These are phyloP conservation scores for Rhizopus sp. DNA, from an alignment of 371 early-diverging fungal genomes.

Conservation along the genomic window DNA sequence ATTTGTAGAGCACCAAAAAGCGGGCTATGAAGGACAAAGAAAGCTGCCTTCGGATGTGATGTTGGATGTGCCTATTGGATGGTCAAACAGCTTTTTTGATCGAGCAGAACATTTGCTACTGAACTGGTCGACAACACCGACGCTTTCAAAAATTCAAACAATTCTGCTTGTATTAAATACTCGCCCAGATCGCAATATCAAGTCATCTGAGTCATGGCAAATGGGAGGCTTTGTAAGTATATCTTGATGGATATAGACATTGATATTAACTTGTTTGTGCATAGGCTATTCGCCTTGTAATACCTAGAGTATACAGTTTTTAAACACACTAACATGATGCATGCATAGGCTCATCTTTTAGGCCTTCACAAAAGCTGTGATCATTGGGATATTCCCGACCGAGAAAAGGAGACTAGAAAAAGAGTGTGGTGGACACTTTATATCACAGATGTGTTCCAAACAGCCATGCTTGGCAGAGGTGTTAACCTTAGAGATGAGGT, in stretches of 20 bases:
- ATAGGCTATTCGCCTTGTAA: slow-evolving; percentile 14
- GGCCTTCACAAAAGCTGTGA: slow-evolving; percentile 42
- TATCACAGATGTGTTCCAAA: slow-evolving; percentile 41
- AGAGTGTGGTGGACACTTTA: slow-evolving; percentile 47
- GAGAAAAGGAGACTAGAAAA: slow-evolving; percentile 42
- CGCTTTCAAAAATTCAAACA: slow-evolving; percentile 40
- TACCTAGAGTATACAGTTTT: neutral
- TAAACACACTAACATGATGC: neutral
- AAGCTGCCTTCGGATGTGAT: slow-evolving; percentile 25
- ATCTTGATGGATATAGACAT: neutral
- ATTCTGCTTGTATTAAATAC: slow-evolving; percentile 41
- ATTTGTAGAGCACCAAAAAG: slow-evolving; percentile 37
- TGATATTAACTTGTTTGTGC: neutral
- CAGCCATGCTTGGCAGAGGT: slow-evolving; percentile 41
- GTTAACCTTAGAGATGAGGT: slow-evolving; percentile 44
- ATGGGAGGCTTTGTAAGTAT: slow-evolving; percentile 36
- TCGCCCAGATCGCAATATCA: slow-evolving; percentile 34
- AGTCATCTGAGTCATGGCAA: slow-evolving; percentile 43
- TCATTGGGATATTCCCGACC: slow-evolving; percentile 37
- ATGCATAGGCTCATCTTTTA: slow-evolving; percentile 29
- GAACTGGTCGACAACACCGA: slow-evolving; percentile 19
- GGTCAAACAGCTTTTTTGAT: slow-evolving; percentile 46
- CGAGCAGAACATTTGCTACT: slow-evolving; percentile 34
- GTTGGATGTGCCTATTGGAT: slow-evolving; percentile 46
- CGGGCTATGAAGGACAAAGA: slow-evolving; percentile 13